Percentiles rank a stretch among this genome's conserved stretches.
Evolutionary conservation across 306 rosid genomes (phyloP).

Genomic region (cucumber (Cucumis sativus)): DNA sequence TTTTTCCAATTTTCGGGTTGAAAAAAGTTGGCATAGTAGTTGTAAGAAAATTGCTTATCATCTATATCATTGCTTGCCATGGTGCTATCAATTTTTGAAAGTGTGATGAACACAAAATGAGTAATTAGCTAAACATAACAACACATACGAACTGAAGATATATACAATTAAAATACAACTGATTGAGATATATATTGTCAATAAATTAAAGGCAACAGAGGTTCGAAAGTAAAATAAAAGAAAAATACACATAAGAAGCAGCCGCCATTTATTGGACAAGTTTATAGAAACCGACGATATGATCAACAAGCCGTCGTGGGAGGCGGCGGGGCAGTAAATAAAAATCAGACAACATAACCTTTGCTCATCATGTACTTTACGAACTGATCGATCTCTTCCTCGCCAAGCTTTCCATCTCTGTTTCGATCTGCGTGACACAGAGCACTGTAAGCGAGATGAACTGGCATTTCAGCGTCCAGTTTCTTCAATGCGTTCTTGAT

Average conservation of each 20-base stretch:
- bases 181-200: too few relatives aligned
- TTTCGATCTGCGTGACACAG: constrained; percentile 6
- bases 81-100: too few relatives aligned
- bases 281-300: not conserved
- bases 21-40: too few relatives aligned
- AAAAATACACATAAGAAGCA: not conserved
- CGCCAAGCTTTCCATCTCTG: not conserved
- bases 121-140: too few relatives aligned
- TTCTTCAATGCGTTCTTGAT: constrained; percentile 4
- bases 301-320: not conserved
- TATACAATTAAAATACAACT: too few relatives aligned
- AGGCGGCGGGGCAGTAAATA: not conserved
- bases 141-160: too few relatives aligned
- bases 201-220: too few relatives aligned
- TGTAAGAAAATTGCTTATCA: too few relatives aligned
- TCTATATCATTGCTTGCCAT: too few relatives aligned
- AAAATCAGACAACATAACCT: not conserved
- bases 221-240: too few relatives aligned
- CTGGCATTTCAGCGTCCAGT: not conserved
- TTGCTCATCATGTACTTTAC: not conserved
- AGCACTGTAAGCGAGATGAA: constrained; percentile 3
- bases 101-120: too few relatives aligned
- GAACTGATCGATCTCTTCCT: constrained; percentile 7
- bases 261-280: not conserved
- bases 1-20: too few relatives aligned